Conservation (phyloP, 306 rosid genomes). For the Glycine soja region DNA sequence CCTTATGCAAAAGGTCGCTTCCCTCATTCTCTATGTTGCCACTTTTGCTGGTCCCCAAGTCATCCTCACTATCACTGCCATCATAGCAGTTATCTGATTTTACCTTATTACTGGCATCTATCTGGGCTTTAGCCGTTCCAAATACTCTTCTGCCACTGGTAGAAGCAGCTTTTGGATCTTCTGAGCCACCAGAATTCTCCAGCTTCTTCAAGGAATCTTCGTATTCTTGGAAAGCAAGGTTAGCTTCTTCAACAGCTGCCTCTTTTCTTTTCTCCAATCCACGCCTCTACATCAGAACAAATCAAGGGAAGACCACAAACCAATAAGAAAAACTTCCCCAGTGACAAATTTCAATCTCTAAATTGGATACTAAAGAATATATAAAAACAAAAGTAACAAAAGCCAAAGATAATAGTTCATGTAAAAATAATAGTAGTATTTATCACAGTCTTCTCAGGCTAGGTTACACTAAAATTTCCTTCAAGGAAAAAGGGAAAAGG, state of each 20-base stretch:
- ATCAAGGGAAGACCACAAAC: slow-evolving; percentile 37
- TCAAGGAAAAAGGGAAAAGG: neutral
- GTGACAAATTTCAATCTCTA: slow-evolving; percentile 29
- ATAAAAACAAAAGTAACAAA: slow-evolving; percentile 1
- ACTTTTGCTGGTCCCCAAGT: slow-evolving; percentile 51
- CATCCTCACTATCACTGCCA: slow-evolving; percentile 80
- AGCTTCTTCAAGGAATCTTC: slow-evolving; percentile 68
- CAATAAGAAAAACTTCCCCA: slow-evolving; percentile 20
- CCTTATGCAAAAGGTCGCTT: slow-evolving; percentile 50
- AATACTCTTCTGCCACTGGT: slow-evolving; percentile 84
- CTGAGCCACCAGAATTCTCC: slow-evolving; percentile 60
- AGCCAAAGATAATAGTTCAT: neutral
- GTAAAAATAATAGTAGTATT: neutral
- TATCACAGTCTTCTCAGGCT: slow-evolving; percentile 10
- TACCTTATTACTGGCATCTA: slow-evolving; percentile 55
- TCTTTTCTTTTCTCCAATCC: slow-evolving; percentile 79
- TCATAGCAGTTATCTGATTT: slow-evolving; percentile 62
- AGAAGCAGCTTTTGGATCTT: slow-evolving; percentile 52
- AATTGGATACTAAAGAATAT: neutral
- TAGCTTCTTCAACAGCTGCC: slow-evolving; percentile 80
- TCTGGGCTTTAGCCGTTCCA: slow-evolving; percentile 61
- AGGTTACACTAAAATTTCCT: slow-evolving; percentile 14
- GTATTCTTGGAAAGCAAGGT: slow-evolving; percentile 75
- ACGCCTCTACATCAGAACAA: slow-evolving; percentile 68
- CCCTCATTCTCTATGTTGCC: slow-evolving; percentile 40